These are phyloP conservation scores for Neonectria neomacrospora DNA, from an alignment of 2,329 filamentous ascomycete genomes.

Conservation along the genomic window DNA sequence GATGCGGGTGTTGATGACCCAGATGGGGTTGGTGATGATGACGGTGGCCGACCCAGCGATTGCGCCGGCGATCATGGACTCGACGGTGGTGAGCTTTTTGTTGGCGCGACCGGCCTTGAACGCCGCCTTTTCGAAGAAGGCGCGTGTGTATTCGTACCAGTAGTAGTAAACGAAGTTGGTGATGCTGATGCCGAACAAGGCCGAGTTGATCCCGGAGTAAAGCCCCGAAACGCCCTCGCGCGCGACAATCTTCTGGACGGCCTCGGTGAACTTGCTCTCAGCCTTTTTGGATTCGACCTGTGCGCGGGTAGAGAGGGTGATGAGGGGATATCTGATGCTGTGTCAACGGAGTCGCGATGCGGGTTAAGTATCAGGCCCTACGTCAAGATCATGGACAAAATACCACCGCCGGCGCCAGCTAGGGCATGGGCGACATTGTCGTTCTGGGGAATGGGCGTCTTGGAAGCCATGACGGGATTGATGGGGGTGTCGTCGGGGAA, in stretches of 20 bases:
- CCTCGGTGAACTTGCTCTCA: conserved; percentile 83
- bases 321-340: conserved; percentile 82
- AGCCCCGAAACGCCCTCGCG: conserved; percentile 90
- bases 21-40: conserved; percentile 97
- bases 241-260: conserved; percentile 86
- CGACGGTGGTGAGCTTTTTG: conserved; percentile 87
- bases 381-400: conserved; percentile 96
- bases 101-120: conserved; percentile 76
- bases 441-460: conserved; percentile 80
- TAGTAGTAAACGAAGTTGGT: conserved; percentile 99
- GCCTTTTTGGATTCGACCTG: conserved; percentile 97
- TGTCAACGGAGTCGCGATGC: conserved; percentile 21
- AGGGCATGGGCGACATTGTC: conserved; percentile 98
- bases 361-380: conserved; percentile 55
- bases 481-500: background rate
- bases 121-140: conserved; percentile 85
- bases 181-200: conserved; percentile 95
- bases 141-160: conserved; percentile 98
- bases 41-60: conserved; percentile 95
- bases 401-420: conserved; percentile 90
- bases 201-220: conserved; percentile 92
- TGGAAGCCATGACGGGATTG: conserved; percentile 54
- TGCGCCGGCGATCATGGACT: conserved; percentile 95
- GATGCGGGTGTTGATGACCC: conserved; percentile 99
- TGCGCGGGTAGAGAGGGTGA: conserved; percentile 95